Evolutionary conservation across 345 rosid genomes (phyloP).

Genomic region (Aquilaria yunnanensis): DNA sequence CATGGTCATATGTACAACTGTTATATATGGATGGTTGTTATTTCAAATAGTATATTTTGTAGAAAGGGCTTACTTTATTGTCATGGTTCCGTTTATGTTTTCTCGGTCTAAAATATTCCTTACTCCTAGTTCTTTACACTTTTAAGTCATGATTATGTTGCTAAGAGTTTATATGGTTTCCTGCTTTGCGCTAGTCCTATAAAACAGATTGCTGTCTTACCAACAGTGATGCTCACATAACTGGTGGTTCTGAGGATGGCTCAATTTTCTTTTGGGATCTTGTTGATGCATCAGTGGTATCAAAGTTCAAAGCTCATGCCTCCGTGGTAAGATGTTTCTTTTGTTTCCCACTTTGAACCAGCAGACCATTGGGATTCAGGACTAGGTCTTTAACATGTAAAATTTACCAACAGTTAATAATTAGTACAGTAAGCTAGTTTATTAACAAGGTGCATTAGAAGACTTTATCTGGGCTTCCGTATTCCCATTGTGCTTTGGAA

Average conservation of each 20-base stretch:
- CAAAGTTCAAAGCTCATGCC: conserved; percentile 73
- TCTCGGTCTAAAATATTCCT: too few relatives aligned
- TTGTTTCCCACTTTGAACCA: neutral
- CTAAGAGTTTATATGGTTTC: conserved; percentile 10
- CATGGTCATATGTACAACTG: neutral
- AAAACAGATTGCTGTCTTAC: conserved; percentile 94
- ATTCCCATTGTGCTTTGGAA: neutral
- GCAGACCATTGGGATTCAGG: neutral
- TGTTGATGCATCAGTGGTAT: conserved; percentile 77
- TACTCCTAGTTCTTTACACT: neutral
- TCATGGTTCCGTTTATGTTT: neutral
- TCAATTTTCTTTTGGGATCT: conserved; percentile 92
- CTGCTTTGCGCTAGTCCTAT: conserved; percentile 53
- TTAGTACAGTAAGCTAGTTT: neutral
- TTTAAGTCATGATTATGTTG: neutral
- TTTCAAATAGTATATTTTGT: neutral
- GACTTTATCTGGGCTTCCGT: too few relatives aligned
- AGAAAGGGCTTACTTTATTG: neutral
- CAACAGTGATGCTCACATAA: conserved; percentile 75
- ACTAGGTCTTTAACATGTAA: neutral
- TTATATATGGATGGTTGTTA: conserved; percentile 5
- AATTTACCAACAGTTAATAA: too few relatives aligned
- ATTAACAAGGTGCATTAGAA: too few relatives aligned
- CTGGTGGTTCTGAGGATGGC: conserved; percentile 97
- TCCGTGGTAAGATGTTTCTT: conserved; percentile 58